Base-by-base conservation (phyloP, 306 rosid genomes). In the Cucurbita maxima region DNA sequence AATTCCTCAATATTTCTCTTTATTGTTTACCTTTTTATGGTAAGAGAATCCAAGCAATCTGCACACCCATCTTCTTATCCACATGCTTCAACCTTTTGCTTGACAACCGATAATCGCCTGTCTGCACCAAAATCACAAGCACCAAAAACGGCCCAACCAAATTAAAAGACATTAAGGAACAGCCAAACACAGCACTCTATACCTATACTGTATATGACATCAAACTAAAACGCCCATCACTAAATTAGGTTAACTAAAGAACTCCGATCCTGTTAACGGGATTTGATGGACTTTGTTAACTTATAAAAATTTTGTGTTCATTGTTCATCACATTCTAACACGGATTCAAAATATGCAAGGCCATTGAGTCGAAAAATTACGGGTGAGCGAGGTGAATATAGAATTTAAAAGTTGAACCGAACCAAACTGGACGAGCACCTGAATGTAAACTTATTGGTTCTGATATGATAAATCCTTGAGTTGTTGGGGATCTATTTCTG, bases 401-500 rank as follows among this genome's bases (percentile, higher is more conserved):
- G 18, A 63, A 13, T 45, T 44, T 67, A 67, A 20, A 6, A 47
- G 8, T 45, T 11, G 40, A 45, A 12, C 11, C 12, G 6, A 20
- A 50, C 64, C 4, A 30, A 19, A 40, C 61, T 4, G 3, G 15
- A 54, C 7, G 22, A 59, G 50, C 38, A 63, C 15, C 37, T 59
- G 61, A 73, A 76, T 55, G 38, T 54, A 8, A 16, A 22, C 79
- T 50, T 86, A 84, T 2, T 43, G 75, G 59, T 57, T 41, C 36
- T 30, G 79, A 34, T 81, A 84, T 4, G 92, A 94, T 8, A 90
- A 79, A 77, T 87, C 91, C 67, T 82, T 83, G 0, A 94, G 97
- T 80, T 94, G 98, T 71, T 82, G 95, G 1, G 92, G 87, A 86
- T 94, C 98, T 18, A 90, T 96, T 74, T 87, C 96, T 0, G 98